Base-by-base conservation (phyloP, 1,284 basidiomycete genomes). In the Fomitopsis schrenkii region DNA sequence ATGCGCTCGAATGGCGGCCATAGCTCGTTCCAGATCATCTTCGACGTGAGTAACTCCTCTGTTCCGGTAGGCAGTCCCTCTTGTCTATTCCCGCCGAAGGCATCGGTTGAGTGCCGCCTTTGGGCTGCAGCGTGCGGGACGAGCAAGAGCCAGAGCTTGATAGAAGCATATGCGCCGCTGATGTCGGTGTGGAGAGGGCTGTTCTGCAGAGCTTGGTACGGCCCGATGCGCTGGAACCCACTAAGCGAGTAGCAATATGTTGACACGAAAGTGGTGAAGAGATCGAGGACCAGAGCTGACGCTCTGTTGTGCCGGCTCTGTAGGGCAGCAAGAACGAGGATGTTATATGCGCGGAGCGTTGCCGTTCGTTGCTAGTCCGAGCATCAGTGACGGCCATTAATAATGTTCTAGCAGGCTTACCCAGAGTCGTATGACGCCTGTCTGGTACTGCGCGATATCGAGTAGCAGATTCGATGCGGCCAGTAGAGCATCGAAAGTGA, bases 81-180 rank as follows among this genome's bases (percentile, higher is more conserved):
- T 3, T 52, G 35, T 10, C 19, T 15, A 17, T 44, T 54, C 28
- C 58, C 56, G 19, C 17, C 22, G 10, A 46, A 33, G 3, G 28
- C 46, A 1, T 56, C 41, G 7, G 52, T 35, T 17, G 50, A 48
- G 14, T 58, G 52, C 14, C 60, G 50, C 38, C 56, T 56, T 33
- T 62, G 58, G 28, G 40, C 26, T 0, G 66, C 59, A 40, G 76
- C 71, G 59, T 75, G 80, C 41, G 78, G 77, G 3, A 80, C 81
- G 14, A 90, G 72, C 61, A 90, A 71, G 10, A 90, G 71, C 88
- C 88, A 91, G 3, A 89, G 72, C 68, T 88, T 90, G 66, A 90
- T 81, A 1, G 85, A 78, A 35, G 84, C 80, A 66, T 86, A 88
- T 2, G 84, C 85, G 66, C 86, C 82, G 68, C 88, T 88, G 59